Evolutionary conservation across 257 asterid genomes (phyloP).

Genomic region (Fraxinus americana): DNA sequence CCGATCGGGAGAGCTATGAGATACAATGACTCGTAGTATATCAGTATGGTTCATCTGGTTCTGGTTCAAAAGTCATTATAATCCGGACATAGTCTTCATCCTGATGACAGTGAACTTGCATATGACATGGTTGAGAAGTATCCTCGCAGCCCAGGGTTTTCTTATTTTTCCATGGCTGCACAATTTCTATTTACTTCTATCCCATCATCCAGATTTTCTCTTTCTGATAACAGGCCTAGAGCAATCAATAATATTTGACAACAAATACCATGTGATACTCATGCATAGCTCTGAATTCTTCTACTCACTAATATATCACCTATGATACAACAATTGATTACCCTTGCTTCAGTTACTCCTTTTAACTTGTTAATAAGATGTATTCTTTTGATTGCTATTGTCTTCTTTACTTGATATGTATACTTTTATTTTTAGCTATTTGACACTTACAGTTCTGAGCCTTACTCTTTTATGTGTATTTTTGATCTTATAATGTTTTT

Average conservation of each 20-base stretch:
- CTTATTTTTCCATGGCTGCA: not conserved
- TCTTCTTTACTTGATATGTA: slow-evolving; percentile 1
- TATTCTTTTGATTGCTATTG: not conserved
- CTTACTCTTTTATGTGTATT: slow-evolving; percentile 12
- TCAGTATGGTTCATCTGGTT: not conserved
- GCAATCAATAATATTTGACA: not conserved
- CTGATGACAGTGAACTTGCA: not conserved
- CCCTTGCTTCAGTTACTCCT: not conserved
- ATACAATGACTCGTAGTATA: not conserved
- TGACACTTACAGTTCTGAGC: not conserved
- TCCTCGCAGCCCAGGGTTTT: not conserved
- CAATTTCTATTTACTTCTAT: not conserved
- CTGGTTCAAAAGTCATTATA: not conserved
- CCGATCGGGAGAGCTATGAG: not conserved
- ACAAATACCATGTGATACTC: not conserved
- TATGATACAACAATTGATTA: not conserved
- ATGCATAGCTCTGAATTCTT: not conserved
- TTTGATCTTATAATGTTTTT: slow-evolving; percentile 24
- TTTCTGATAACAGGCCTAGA: not conserved
- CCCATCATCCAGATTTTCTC: not conserved
- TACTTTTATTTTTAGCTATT: not conserved
- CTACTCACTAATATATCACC: not conserved
- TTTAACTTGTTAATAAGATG: slow-evolving; percentile 16
- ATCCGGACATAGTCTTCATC: not conserved
- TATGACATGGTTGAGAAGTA: not conserved